Evolutionary conservation across 176 grass and related monocot species (phyloP), one percentile per base, ranked within the genome.

Genomic region (Guadua angustifolia): DNA sequence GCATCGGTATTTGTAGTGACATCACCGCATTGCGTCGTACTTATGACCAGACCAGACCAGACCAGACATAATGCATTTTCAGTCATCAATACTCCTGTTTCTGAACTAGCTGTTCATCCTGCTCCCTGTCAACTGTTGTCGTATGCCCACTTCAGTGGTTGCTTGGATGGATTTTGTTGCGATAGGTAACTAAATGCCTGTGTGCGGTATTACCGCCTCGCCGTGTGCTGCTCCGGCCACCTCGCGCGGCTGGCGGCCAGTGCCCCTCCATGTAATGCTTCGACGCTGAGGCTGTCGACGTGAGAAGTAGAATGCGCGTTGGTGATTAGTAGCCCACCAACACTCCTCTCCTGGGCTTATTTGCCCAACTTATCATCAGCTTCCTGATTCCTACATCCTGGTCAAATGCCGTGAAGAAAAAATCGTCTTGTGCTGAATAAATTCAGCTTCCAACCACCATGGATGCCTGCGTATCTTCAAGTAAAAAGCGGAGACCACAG

Each of bases 401-500:
- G 15, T 80, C 50, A 61, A 42, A 83, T 73, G 13, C 40, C 43
- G 63, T 85, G 70, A 76, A 74, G 59, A 79, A 69, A 21, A 59
- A 83, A 53, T 65, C 57, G 4, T 75, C 36, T 84, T 35, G 50
- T 38, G 62, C 82, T 77, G 71, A 69, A 56, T 73, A 75, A 75
- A 22, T 40, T 79, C 38, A 42, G 81, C 33, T 7, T 79, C 36
- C 68, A 69, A 52, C 42, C 69, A 89, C 44, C 50, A 94, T 94
- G 92, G 92, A 89, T 19, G 79, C 89, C 32, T 94, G 92, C 4
- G 73, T 92, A 32, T 94, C 93, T 66, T 86, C 90, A 42, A 92
- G 63, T 35, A 88, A 78, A 88, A 90, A 82, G 10, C 63, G 43
- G 59, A 92, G 60, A 43, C 71, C 87, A 2, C 74, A 79, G 45